Evolutionary conservation across 306 rosid species (phyloP), one percentile per base, ranked within the genome.

Genomic region (Delonix regia): DNA sequence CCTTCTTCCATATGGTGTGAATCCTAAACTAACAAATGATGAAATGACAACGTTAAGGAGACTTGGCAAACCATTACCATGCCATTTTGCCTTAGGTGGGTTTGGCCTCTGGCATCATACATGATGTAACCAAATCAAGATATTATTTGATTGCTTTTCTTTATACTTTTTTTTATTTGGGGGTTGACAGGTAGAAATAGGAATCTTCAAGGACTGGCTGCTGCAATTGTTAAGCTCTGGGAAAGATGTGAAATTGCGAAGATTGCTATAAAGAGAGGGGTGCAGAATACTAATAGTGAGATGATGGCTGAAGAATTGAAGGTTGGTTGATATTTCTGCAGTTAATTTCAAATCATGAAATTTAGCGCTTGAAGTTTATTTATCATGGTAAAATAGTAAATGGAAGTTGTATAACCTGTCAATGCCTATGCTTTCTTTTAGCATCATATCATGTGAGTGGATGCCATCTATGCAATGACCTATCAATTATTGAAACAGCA

Each of bases 1-100:
- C 79, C 97, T 92, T 82, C 99, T 94, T 83, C 97, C 99, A 5
- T 94, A 85, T 85, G 97, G 97, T 77, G 90, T 94, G 86, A 86
- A 84, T 62, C 81, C 97, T 74, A 89, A 88, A 71, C 87, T 94
- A 74, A 94, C 99, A 14, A 83, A 94, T 77, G 97, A 94, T 82
- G 99, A 94, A 82, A 89, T 92, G 95, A 94, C 97, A 83, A 87
- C 83, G 11, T 78, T 90, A 77, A 88, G 88, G 84, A 94, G 99
- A 88, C 99, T 94, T 73, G 90, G 85, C 57, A 86, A 82, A 19
- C 97, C 94, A 51, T 80, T 92, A 71, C 94, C 97, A 4, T 84
- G 92, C 82, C 99, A 94, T 84, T 94, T 94, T 85, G 97, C 91
- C 45, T 85, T 94, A 69, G 95, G 99, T 92, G 75, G 89, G 93